Conservation (phyloP, 2,329 filamentous ascomycete species). For the Diaporthe sp. region DNA sequence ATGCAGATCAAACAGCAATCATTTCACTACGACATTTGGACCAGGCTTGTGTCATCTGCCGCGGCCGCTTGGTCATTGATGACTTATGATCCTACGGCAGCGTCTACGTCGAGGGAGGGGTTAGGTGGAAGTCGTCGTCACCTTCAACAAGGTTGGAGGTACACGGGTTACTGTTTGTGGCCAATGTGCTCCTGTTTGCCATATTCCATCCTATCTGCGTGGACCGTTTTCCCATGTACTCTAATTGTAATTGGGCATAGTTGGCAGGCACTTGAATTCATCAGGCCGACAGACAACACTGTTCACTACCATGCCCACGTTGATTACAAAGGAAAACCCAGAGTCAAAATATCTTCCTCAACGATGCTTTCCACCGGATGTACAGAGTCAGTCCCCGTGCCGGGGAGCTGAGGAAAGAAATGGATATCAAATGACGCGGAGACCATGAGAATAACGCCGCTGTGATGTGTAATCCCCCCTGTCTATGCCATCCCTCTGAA, state of each 20-base stretch:
- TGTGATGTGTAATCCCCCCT: constrained; percentile 40
- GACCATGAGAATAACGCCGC: constrained; percentile 35
- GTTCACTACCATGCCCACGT: constrained; percentile 6
- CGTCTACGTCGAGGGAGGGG: background rate
- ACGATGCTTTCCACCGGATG: constrained; percentile 26
- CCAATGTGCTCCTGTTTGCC: background rate
- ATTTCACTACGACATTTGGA: background rate
- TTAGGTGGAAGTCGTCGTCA: background rate
- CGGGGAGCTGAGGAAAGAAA: constrained; percentile 29
- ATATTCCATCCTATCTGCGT: background rate
- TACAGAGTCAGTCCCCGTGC: constrained; percentile 38
- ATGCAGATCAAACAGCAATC: constrained; percentile 8
- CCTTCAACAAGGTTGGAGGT: background rate
- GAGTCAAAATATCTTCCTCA: constrained; percentile 11
- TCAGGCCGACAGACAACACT: background rate
- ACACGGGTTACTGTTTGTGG: background rate
- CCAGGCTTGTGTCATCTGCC: constrained; percentile 10
- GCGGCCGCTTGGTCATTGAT: constrained; percentile 23
- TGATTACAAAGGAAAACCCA: constrained; percentile 33
- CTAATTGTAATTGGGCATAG: background rate
- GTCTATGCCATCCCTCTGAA: constrained; percentile 40
- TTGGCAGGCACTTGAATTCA: background rate
- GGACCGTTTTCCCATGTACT: background rate
- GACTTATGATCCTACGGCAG: background rate
- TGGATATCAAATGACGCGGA: constrained; percentile 41